These are phyloP conservation scores for Abeoforma whisleri DNA, from an alignment of 78 protist genomes.

Conservation along the genomic window DNA sequence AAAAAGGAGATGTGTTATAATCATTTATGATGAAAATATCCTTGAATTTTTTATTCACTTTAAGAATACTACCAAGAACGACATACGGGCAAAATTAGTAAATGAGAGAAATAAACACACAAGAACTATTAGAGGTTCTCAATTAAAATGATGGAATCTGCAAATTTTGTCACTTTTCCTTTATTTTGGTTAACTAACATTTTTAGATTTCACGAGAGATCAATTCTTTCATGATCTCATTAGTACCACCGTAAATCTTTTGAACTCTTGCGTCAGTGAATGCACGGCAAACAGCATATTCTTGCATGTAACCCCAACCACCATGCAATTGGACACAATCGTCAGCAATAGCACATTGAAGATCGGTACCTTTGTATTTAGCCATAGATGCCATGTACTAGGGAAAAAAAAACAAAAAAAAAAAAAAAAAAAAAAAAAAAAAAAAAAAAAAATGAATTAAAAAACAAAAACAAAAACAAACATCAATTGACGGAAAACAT, in stretches of 20 bases:
- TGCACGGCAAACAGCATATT: constrained; percentile 45
- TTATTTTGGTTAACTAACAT: too few species aligned
- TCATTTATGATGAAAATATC: too few species aligned
- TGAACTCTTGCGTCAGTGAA: constrained; percentile 52
- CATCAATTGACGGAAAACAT: neutral
- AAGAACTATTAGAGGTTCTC: too few species aligned
- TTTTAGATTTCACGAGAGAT: constrained; percentile 45
- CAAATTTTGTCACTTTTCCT: too few species aligned
- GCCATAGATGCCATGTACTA: constrained; percentile 44
- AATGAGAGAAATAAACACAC: too few species aligned
- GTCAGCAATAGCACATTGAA: constrained; percentile 38
- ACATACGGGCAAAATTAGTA: too few species aligned
- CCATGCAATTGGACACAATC: constrained; percentile 56
- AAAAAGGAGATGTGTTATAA: too few species aligned
- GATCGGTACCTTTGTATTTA: constrained; percentile 37
- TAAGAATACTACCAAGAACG: too few species aligned
- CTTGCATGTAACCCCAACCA: constrained; percentile 55
- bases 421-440: neutral
- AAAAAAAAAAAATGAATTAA: constrained; percentile 1
- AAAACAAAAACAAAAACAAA: neutral
- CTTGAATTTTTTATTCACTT: too few species aligned
- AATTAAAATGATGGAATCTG: too few species aligned
- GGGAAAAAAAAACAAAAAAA: neutral
- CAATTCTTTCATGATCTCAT: constrained; percentile 57
- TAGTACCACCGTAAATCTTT: constrained; percentile 55